These are phyloP conservation scores for Wallacemonas sp. DNA, from an alignment of 208 protist species.

Conservation along the genomic window DNA sequence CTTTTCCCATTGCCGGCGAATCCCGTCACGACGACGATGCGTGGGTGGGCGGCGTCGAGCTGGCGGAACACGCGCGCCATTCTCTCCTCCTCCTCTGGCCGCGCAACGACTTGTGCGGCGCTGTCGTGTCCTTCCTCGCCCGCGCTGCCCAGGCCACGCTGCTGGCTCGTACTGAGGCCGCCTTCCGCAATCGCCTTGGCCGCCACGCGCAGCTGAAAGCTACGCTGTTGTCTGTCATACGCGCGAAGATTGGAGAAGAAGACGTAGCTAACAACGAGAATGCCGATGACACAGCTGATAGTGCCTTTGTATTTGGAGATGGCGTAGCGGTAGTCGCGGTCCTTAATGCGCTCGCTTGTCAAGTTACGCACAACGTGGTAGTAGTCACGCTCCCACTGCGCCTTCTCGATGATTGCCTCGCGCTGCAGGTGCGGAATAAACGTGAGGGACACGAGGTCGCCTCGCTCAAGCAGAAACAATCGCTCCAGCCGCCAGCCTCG, in stretches of 20 bases:
- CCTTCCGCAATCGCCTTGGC: conserved; percentile 28
- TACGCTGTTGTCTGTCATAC: conserved; percentile 49
- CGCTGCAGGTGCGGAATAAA: conserved; percentile 42
- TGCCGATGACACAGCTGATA: conserved; percentile 55
- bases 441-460: conserved; percentile 49
- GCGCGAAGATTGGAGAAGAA: conserved; percentile 56
- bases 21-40: conserved; percentile 60
- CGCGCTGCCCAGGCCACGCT: background rate
- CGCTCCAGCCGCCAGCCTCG: conserved; percentile 79
- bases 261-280: conserved; percentile 55
- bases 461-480: conserved; percentile 72
- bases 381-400: conserved; percentile 66
- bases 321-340: conserved; percentile 49
- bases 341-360: conserved; percentile 55
- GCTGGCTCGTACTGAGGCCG: background rate
- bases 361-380: conserved; percentile 42
- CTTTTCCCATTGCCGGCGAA: conserved; percentile 70
- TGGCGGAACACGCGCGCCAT: conserved; percentile 31
- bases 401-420: conserved; percentile 48
- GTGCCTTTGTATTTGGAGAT: conserved; percentile 71
- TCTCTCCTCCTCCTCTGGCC: conserved; percentile 28
- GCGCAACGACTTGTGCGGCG: conserved; percentile 16
- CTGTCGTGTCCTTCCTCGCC: conserved; percentile 3
- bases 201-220: conserved; percentile 44
- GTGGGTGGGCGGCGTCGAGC: conserved; percentile 33